Conservation (phyloP, 2,329 filamentous ascomycete species). For the Aureobasidium sp. region DNA sequence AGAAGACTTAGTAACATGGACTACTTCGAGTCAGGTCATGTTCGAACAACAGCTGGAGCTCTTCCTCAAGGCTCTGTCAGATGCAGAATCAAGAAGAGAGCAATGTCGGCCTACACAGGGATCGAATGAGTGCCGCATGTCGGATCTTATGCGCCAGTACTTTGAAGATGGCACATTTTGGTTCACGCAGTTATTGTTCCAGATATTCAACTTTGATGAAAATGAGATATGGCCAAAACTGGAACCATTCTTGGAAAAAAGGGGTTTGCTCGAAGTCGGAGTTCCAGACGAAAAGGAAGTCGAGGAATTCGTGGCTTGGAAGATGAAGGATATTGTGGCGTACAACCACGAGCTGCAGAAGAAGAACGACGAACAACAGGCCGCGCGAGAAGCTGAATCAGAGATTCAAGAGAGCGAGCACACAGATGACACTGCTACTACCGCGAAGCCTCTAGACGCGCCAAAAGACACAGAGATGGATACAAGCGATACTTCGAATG, state of each 20-base stretch:
- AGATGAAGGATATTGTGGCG: background rate
- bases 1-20: background rate
- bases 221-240: background rate
- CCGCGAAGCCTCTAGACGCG: background rate
- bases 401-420: background rate
- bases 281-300: background rate
- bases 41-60: background rate
- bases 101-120: no score
- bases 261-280: background rate
- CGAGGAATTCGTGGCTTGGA: background rate
- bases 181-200: background rate
- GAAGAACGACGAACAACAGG: background rate
- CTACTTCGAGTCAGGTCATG: background rate
- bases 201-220: slow-evolving; percentile 1
- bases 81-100: background rate
- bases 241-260: background rate
- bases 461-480: background rate
- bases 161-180: background rate
- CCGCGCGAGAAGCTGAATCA: background rate
- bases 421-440: background rate
- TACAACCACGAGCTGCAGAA: background rate
- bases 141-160: background rate
- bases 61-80: background rate
- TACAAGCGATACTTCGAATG: background rate
- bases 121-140: background rate